Evolutionary conservation across 805 yeast genomes (phyloP).

Genomic region (Wickerhamomyces ciferrii): DNA sequence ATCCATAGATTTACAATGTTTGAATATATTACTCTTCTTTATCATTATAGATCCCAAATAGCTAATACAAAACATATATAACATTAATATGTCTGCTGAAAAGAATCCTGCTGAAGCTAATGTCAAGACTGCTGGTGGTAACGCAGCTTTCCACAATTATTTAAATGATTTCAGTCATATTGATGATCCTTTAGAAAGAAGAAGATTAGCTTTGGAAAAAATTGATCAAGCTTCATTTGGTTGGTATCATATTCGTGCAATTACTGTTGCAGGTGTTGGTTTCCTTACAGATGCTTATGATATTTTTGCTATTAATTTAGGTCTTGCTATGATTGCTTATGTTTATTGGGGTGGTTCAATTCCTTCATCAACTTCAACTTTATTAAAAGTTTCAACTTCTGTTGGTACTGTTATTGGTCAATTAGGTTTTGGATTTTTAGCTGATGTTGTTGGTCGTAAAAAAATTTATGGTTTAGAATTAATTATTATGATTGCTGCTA

Average conservation of each 20-base stretch:
- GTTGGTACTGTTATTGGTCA: slow-evolving; percentile 95
- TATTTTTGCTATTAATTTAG: slow-evolving; percentile 85
- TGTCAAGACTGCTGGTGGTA: slow-evolving; percentile 6
- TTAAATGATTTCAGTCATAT: slow-evolving; percentile 75
- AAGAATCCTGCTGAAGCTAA: slow-evolving; percentile 13
- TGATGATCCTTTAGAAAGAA: slow-evolving; percentile 81
- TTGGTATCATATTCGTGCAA: slow-evolving; percentile 80
- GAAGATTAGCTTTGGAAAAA: slow-evolving; percentile 79
- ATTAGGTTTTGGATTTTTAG: slow-evolving; percentile 75
- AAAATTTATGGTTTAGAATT: slow-evolving; percentile 83
- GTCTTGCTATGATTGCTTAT: slow-evolving; percentile 70
- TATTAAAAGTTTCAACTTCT: slow-evolving; percentile 83
- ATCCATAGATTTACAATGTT: neutral
- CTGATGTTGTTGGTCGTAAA: slow-evolving; percentile 83
- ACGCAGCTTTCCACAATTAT: slow-evolving; percentile 82
- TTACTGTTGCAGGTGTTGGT: slow-evolving; percentile 88
- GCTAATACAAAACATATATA: no score
- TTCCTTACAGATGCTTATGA: slow-evolving; percentile 91
- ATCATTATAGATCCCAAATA: neutral
- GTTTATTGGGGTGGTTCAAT: slow-evolving; percentile 64
- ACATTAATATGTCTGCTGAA: slow-evolving; percentile 8
- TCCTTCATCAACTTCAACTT: slow-evolving; percentile 70
- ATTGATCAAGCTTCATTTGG: slow-evolving; percentile 77
- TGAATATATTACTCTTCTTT: no score
- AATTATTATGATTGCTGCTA: slow-evolving; percentile 77